Percentiles rank a stretch among this genome's conserved stretches.
phyloP scores from a whole-genome alignment of 2,329 filamentous ascomycete species.

The Fusarium setosum region DNA sequence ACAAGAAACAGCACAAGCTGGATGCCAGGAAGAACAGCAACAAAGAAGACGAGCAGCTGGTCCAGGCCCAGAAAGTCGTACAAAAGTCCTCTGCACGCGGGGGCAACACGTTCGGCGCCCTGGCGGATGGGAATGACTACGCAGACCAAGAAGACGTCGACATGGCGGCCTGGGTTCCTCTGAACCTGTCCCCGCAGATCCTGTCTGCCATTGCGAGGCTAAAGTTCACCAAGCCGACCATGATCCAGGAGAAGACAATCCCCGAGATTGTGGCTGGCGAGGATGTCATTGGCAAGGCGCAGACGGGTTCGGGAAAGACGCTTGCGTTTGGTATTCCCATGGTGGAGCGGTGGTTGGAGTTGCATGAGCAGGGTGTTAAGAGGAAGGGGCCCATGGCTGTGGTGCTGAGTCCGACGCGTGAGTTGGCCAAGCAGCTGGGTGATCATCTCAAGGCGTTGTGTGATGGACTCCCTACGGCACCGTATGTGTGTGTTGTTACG shows the following conservation, averaged over 20 bases:
- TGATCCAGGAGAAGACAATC: slow-evolving; percentile 84
- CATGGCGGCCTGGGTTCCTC: slow-evolving; percentile 80
- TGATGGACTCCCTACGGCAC: slow-evolving; percentile 66
- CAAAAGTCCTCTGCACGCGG: slow-evolving; percentile 52
- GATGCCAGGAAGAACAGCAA: slow-evolving; percentile 41
- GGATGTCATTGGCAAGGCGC: slow-evolving; percentile 95
- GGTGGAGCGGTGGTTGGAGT: slow-evolving; percentile 81
- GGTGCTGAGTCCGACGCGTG: slow-evolving; percentile 90
- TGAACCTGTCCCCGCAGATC: slow-evolving; percentile 79
- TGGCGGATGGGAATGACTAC: slow-evolving; percentile 65
- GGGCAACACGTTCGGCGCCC: slow-evolving; percentile 64
- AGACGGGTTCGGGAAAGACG: slow-evolving; percentile 97
- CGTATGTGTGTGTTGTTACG: slow-evolving; percentile 88
- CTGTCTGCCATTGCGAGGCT: slow-evolving; percentile 82
- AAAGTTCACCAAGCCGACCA: slow-evolving; percentile 83
- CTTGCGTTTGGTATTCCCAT: slow-evolving; percentile 95
- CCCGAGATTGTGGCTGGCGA: slow-evolving; percentile 84
- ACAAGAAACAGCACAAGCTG: slow-evolving; percentile 47
- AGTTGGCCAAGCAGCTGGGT: slow-evolving; percentile 91
- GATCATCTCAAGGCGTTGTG: slow-evolving; percentile 85
- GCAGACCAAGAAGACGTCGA: slow-evolving; percentile 70
- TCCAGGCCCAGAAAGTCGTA: slow-evolving; percentile 50
- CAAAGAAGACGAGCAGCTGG: slow-evolving; percentile 46
- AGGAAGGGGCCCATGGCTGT: slow-evolving; percentile 72
- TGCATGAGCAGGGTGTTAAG: slow-evolving; percentile 48